phyloP scores from a whole-genome alignment of 2,329 filamentous ascomycete species.

The Apiospora aurea region DNA sequence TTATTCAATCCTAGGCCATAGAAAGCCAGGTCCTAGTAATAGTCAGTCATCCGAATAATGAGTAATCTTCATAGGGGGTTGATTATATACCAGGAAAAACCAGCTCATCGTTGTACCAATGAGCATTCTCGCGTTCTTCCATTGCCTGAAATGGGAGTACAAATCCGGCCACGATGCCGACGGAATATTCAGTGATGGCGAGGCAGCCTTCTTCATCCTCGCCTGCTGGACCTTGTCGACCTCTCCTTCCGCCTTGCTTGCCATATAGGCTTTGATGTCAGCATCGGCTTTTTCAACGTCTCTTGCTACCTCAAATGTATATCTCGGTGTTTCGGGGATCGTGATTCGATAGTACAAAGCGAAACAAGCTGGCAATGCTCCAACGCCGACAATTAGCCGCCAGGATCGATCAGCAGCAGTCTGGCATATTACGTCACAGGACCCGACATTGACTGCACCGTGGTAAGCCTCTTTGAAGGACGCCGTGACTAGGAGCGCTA shows the following conservation, averaged over 20 bases:
- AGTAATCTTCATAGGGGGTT: background rate
- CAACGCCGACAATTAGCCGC: slow-evolving; percentile 82
- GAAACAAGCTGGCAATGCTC: slow-evolving; percentile 77
- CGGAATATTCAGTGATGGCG: slow-evolving; percentile 65
- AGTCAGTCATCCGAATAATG: slow-evolving; percentile 28
- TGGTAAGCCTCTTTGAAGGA: slow-evolving; percentile 65
- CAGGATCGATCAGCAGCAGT: slow-evolving; percentile 80
- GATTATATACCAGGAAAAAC: slow-evolving; percentile 70
- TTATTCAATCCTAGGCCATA: slow-evolving; percentile 81
- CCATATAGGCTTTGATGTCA: slow-evolving; percentile 70
- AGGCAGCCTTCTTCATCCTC: slow-evolving; percentile 59
- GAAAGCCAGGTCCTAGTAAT: slow-evolving; percentile 65
- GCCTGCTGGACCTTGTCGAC: slow-evolving; percentile 57
- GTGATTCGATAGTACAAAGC: slow-evolving; percentile 88
- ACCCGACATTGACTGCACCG: slow-evolving; percentile 46
- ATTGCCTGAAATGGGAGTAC: slow-evolving; percentile 69
- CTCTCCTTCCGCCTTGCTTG: slow-evolving; percentile 55
- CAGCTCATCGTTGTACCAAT: slow-evolving; percentile 80
- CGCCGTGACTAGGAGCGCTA: slow-evolving; percentile 72
- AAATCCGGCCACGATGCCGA: slow-evolving; percentile 76
- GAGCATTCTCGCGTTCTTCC: slow-evolving; percentile 74
- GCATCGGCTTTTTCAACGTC: slow-evolving; percentile 78
- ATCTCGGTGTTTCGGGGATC: slow-evolving; percentile 84
- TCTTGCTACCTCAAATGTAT: slow-evolving; percentile 80
- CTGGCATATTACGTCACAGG: slow-evolving; percentile 69